Evolutionary conservation across 331 rosid species (phyloP), one percentile per base, ranked within the genome.

Genomic region (Malus hybrid): DNA sequence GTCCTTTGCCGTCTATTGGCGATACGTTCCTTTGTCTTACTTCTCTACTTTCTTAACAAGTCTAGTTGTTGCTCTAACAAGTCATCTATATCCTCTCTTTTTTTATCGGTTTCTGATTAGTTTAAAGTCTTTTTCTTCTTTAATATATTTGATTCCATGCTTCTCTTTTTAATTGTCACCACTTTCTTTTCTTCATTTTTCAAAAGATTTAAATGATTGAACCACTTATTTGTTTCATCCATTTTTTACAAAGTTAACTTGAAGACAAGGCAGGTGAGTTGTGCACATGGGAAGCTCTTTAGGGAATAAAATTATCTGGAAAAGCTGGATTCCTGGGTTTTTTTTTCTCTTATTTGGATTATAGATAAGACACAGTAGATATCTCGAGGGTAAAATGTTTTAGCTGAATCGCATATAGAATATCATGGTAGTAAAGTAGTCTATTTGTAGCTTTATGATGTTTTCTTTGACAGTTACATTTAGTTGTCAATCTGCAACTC

Each of bases 251-350:
- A 87, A 74, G 67, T 81, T 69, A 65, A 72, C 66, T 77, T 68
- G 61, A 73, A 72, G 79, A 56, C 63, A 68, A 64, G 80, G 68
- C 81, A 39, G 77, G 80, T 79, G 75, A 71, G 66, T 79, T 82
- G 73, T 75, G 86, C 89, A 86, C 92, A 87, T 89, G 97, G 85
- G 80, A 60, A 83, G 75, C 73, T 79, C 66, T 73, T 76, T 75
- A 29, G 77, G 86, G 78, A 83, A 79, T 74, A 79, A 72, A 79
- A 63, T 79, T 68, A 57, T 82, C 77, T 78, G 60, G 71, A 78
- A 11, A 72, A 66, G 78, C 44, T 81, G 78, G 70, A 62, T 52
- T 61, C n/a, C 29, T 75, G 63, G 66, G 26, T 24, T 39, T 39
- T 81, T 83, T 72, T 61, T 77, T 71, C 75, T 69, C 12, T 30